Conservation (phyloP, 306 rosid genomes). For the Vigna hirtella region DNA sequence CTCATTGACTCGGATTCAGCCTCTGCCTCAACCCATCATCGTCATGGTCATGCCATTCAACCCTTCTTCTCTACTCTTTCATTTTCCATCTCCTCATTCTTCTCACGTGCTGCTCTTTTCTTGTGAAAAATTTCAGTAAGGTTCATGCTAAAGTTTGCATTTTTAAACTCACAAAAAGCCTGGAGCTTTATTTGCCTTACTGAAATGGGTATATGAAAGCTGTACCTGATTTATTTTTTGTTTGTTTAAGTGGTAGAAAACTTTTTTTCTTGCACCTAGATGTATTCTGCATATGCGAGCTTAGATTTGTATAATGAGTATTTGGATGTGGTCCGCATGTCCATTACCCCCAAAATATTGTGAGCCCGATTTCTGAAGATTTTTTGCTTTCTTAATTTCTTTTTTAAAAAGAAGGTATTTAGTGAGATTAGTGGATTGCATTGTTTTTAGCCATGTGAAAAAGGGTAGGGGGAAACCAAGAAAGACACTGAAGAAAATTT, state of each 20-base stretch:
- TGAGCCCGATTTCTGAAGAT: slow-evolving; percentile 24
- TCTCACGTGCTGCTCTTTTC: not conserved
- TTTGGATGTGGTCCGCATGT: not conserved
- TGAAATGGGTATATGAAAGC: slow-evolving; percentile 14
- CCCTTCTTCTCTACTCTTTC: slow-evolving; percentile 15
- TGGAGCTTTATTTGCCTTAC: not conserved
- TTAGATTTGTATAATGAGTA: not conserved
- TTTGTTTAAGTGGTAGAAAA: not conserved
- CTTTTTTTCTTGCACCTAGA: not conserved
- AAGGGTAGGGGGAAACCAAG: not conserved
- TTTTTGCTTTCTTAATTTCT: not conserved
- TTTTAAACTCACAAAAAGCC: not conserved
- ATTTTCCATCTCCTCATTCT: slow-evolving; percentile 18
- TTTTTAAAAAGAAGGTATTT: no score
- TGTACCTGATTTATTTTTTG: not conserved
- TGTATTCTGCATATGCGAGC: not conserved
- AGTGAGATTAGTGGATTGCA: not conserved
- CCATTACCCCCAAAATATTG: not conserved
- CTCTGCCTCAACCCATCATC: slow-evolving; percentile 39
- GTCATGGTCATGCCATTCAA: slow-evolving; percentile 43
- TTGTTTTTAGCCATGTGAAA: not conserved
- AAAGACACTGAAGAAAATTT: not conserved
- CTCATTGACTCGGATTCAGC: slow-evolving; percentile 39
- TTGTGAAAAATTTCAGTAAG: slow-evolving; percentile 8
- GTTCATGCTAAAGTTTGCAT: slow-evolving; percentile 13